These are phyloP conservation scores for Ramaria sp. DNA, from an alignment of 768 basidiomycete species.

Conservation along the genomic window DNA sequence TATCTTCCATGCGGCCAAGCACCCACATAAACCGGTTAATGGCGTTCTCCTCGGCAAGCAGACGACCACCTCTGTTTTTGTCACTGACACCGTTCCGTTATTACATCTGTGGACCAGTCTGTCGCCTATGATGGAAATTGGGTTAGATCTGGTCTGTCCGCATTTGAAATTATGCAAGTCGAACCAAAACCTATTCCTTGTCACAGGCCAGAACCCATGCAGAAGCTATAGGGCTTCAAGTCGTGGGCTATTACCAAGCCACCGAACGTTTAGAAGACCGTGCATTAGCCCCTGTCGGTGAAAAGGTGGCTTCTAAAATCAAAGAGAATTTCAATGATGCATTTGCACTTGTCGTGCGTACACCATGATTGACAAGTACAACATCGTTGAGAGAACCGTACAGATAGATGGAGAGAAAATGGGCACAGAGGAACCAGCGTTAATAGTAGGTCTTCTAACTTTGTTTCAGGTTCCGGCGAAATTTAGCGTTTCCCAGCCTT, in stretches of 20 bases:
- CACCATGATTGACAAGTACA: background rate
- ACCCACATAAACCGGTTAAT: slow-evolving; percentile 65
- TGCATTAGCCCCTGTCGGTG: slow-evolving; percentile 53
- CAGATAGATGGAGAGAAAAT: slow-evolving; percentile 56
- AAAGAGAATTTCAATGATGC: slow-evolving; percentile 44
- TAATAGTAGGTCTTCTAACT: slow-evolving; percentile 37
- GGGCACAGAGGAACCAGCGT: slow-evolving; percentile 38
- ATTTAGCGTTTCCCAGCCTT: slow-evolving; percentile 31
- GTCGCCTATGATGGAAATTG: slow-evolving; percentile 81
- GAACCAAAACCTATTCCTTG: background rate
- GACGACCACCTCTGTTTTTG: slow-evolving; percentile 26
- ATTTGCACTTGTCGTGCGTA: slow-evolving; percentile 59
- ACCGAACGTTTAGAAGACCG: slow-evolving; percentile 52
- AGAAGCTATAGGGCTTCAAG: slow-evolving; percentile 34
- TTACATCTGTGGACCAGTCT: slow-evolving; percentile 80
- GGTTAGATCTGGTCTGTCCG: slow-evolving; percentile 57
- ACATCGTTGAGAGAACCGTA: background rate
- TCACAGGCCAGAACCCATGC: slow-evolving; percentile 51
- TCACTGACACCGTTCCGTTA: slow-evolving; percentile 63
- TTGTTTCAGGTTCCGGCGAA: background rate
- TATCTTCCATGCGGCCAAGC: slow-evolving; percentile 70
- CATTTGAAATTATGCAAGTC: background rate
- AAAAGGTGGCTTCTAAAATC: slow-evolving; percentile 48
- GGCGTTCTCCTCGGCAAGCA: slow-evolving; percentile 64
- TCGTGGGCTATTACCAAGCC: slow-evolving; percentile 74